Conservation (phyloP, 352 stramenopile genomes). For the Thraustochytrium sp. region DNA sequence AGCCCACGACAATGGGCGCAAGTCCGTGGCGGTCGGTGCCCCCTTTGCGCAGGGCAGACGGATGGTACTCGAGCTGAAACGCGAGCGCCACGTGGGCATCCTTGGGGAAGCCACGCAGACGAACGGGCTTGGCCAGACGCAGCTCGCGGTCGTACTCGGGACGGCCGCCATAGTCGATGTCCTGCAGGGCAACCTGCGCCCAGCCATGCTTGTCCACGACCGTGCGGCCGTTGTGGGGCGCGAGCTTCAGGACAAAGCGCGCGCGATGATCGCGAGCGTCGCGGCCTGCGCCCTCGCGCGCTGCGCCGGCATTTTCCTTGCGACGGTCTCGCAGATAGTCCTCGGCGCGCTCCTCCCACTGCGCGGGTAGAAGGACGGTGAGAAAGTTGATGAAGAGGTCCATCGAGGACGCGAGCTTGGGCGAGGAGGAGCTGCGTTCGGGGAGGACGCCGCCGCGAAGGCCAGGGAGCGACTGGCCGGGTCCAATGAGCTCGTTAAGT, state of each 20-base stretch:
- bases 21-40: background rate
- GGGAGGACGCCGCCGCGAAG: background rate
- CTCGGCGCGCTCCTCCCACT: conserved; percentile 60
- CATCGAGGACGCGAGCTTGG: background rate
- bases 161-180: conserved; percentile 63
- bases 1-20: conserved; percentile 4
- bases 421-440: background rate
- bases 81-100: conserved; percentile 70
- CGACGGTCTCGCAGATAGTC: conserved; percentile 66
- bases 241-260: conserved; percentile 68
- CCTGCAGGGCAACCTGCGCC: conserved; percentile 59
- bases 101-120: conserved; percentile 66
- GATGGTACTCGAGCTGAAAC: conserved; percentile 72
- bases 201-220: conserved; percentile 60
- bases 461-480: conserved; percentile 20
- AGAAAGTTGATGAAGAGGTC: conserved; percentile 19
- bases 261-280: no score
- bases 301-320: conserved; percentile 64
- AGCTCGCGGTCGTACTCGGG: conserved; percentile 28
- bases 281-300: no score
- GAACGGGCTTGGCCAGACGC: conserved; percentile 50
- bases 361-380: conserved; percentile 54
- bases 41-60: conserved; percentile 55
- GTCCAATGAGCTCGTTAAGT: conserved; percentile 76
- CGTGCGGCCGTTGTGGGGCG: conserved; percentile 75